These are phyloP conservation scores for Alternaria brassicae DNA, from an alignment of 2,329 filamentous ascomycete genomes.

Conservation along the genomic window DNA sequence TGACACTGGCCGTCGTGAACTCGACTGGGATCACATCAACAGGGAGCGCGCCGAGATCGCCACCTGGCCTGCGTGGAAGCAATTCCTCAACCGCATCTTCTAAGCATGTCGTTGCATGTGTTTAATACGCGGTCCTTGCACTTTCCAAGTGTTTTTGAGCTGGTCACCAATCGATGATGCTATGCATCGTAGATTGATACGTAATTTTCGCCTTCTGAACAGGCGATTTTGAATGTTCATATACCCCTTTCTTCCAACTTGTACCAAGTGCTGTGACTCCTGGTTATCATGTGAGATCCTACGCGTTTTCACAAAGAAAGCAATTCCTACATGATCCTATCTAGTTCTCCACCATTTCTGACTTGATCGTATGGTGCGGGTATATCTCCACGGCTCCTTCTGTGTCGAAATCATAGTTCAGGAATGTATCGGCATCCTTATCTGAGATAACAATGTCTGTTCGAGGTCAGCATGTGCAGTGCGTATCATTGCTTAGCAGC, in stretches of 20 bases:
- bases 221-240: slow-evolving; percentile 5
- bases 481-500: too few species aligned
- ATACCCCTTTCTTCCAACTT: slow-evolving; percentile 2
- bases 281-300: not conserved
- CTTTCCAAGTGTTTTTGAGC: not conserved
- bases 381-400: too few species aligned
- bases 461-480: too few species aligned
- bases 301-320: not conserved
- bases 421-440: too few species aligned
- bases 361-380: slow-evolving; percentile 41
- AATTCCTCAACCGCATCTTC: slow-evolving; percentile 34
- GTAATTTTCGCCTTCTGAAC: not conserved
- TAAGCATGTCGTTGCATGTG: slow-evolving; percentile 20
- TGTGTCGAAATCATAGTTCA: too few species aligned
- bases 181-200: not conserved
- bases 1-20: slow-evolving; percentile 68
- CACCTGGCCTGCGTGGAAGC: slow-evolving; percentile 60
- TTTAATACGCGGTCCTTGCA: not conserved
- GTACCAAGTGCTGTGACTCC: not conserved
- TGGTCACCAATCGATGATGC: not conserved
- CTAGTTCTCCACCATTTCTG: slow-evolving; percentile 36
- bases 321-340: not conserved
- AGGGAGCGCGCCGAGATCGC: slow-evolving; percentile 60
- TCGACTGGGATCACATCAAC: slow-evolving; percentile 71
- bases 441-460: too few species aligned